phyloP scores from a whole-genome alignment of 1,139 yeast genomes.

The Yamadazyma sp. region DNA sequence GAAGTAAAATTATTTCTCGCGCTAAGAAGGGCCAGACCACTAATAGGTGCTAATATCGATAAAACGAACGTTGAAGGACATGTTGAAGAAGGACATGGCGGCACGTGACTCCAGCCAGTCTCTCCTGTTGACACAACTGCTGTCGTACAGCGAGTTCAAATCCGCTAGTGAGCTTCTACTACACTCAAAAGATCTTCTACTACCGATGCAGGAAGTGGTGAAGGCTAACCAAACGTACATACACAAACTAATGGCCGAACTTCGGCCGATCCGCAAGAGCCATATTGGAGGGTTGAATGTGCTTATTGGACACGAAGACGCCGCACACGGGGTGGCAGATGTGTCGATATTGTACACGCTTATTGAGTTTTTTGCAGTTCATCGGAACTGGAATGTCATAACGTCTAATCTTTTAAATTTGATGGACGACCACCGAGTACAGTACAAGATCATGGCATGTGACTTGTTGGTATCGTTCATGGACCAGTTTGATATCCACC shows the following conservation, averaged over 20 bases:
- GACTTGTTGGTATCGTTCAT: slow-evolving; percentile 27
- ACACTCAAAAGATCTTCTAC: neutral
- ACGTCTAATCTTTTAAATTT: slow-evolving; percentile 51
- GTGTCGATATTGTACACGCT: slow-evolving; percentile 21
- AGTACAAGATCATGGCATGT: slow-evolving; percentile 45
- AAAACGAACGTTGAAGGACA: too few species aligned
- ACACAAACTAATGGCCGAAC: slow-evolving; percentile 5
- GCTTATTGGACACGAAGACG: slow-evolving; percentile 7
- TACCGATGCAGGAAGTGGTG: neutral
- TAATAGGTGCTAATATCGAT: too few species aligned
- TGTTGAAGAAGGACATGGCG: too few species aligned
- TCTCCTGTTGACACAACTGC: too few species aligned
- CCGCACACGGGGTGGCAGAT: neutral
- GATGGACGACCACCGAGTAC: slow-evolving; percentile 50
- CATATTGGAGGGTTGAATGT: slow-evolving; percentile 12
- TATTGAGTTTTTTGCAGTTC: slow-evolving; percentile 18
- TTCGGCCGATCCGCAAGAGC: slow-evolving; percentile 10
- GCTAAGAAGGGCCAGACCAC: neutral
- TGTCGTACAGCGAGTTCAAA: slow-evolving; percentile 4
- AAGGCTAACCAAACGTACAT: slow-evolving; percentile 6
- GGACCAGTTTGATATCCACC: slow-evolving; percentile 20
- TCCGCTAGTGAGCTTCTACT: neutral
- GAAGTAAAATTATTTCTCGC: neutral
- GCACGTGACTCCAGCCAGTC: too few species aligned
- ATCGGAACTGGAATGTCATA: slow-evolving; percentile 41